Percentiles rank a stretch among this genome's conserved stretches.
phyloP scores from a whole-genome alignment of 2,329 filamentous ascomycete species.

The Trichophyton verrucosum region DNA sequence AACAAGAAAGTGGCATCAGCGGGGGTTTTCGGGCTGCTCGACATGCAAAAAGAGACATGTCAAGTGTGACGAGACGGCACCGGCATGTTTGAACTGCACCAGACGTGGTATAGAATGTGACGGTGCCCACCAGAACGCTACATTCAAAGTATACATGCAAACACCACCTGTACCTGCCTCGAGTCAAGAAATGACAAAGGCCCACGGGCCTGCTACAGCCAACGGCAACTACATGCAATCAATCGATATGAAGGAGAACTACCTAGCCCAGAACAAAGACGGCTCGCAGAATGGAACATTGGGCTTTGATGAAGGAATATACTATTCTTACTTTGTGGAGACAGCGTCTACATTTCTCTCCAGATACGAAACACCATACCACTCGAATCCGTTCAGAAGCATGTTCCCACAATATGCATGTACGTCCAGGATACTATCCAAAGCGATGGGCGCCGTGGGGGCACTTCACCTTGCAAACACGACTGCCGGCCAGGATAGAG shows the following conservation, averaged over 20 bases:
- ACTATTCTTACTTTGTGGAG: slow-evolving; percentile 27
- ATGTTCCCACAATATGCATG: slow-evolving; percentile 24
- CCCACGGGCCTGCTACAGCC: neutral
- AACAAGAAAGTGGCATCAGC: slow-evolving; percentile 30
- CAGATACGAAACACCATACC: slow-evolving; percentile 27
- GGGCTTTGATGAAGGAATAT: slow-evolving; percentile 18
- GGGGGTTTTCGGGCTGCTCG: slow-evolving; percentile 31
- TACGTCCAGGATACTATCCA: slow-evolving; percentile 25
- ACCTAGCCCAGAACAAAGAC: too few relatives aligned
- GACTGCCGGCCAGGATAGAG: slow-evolving; percentile 21
- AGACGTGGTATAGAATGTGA: slow-evolving; percentile 25
- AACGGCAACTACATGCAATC: neutral
- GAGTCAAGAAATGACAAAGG: neutral
- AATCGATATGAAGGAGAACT: neutral
- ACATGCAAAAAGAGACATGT: slow-evolving; percentile 31
- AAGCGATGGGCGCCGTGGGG: slow-evolving; percentile 30
- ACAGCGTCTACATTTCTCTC: slow-evolving; percentile 24
- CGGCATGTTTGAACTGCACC: slow-evolving; percentile 28
- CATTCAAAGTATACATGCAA: slow-evolving; percentile 28
- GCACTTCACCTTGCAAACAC: slow-evolving; percentile 32
- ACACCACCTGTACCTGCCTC: slow-evolving; percentile 3
- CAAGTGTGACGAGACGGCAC: slow-evolving; percentile 27
- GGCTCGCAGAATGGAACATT: too few relatives aligned
- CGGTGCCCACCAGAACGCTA: slow-evolving; percentile 26
- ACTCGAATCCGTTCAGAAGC: slow-evolving; percentile 26